These are phyloP conservation scores for Lyophyllum shimeji DNA, from an alignment of 768 basidiomycete genomes.

Conservation along the genomic window DNA sequence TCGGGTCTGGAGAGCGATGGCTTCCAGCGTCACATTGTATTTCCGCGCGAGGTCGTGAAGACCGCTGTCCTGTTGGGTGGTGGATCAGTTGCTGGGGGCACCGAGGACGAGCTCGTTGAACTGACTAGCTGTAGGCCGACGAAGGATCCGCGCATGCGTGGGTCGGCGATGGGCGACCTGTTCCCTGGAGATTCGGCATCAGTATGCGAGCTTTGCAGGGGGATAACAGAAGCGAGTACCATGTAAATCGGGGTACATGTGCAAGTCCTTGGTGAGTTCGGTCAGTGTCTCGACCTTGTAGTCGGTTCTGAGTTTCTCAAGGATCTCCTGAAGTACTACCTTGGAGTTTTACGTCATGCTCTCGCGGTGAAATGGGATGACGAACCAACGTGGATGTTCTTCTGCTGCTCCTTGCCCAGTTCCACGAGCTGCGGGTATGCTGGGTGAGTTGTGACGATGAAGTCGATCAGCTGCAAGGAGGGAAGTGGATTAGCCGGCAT, in stretches of 20 bases:
- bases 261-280: constrained; percentile 86
- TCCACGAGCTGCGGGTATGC: constrained; percentile 74
- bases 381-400: constrained; percentile 58
- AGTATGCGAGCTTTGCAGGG: not conserved
- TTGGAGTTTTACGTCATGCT: not conserved
- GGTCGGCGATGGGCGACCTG: constrained; percentile 93
- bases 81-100: not conserved
- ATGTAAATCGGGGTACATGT: constrained; percentile 95
- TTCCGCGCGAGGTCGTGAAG: constrained; percentile 84
- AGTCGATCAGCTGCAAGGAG: constrained; percentile 78
- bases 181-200: constrained; percentile 63
- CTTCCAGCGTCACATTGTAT: constrained; percentile 89
- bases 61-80: constrained; percentile 53
- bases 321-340: constrained; percentile 69
- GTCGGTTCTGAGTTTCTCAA: constrained; percentile 65
- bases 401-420: constrained; percentile 55
- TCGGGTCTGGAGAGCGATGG: constrained; percentile 91
- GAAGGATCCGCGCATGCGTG: constrained; percentile 92
- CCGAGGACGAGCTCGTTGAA: not conserved
- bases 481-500: constrained; percentile 1
- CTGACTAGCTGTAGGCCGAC: constrained; percentile 78
- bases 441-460: constrained; percentile 89
- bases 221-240: constrained; percentile 41
- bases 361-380: not conserved
- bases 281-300: constrained; percentile 60